phyloP scores from a whole-genome alignment of 495 filamentous ascomycete species.

The Penicillium subrubescens region DNA sequence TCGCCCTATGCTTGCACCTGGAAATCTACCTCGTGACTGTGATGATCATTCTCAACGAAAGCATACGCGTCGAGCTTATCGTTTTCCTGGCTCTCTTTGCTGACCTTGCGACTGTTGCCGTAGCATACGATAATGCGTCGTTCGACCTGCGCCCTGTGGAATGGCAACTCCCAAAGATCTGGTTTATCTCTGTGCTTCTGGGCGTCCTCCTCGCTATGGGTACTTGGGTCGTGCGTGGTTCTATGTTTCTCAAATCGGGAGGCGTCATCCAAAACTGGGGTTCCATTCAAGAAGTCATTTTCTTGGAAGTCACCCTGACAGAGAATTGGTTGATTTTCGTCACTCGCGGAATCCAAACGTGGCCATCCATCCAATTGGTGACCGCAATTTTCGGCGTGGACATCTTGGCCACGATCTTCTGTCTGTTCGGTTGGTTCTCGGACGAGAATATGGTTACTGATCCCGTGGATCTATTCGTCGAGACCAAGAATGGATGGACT shows the following conservation, averaged over 20 bases:
- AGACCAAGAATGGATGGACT: slow-evolving; percentile 63
- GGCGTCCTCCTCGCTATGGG: slow-evolving; percentile 65
- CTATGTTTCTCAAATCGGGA: slow-evolving; percentile 65
- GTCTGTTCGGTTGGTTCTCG: slow-evolving; percentile 72
- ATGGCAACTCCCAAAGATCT: slow-evolving; percentile 78
- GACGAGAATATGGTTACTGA: slow-evolving; percentile 48
- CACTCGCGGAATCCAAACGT: slow-evolving; percentile 65
- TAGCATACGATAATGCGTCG: slow-evolving; percentile 74
- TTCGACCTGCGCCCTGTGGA: slow-evolving; percentile 70
- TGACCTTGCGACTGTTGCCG: slow-evolving; percentile 72
- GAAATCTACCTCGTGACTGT: slow-evolving; percentile 74
- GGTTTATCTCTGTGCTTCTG: slow-evolving; percentile 68
- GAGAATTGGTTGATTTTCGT: slow-evolving; percentile 82
- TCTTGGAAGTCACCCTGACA: slow-evolving; percentile 70
- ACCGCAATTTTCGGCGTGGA: slow-evolving; percentile 69
- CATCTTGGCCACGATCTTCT: slow-evolving; percentile 67
- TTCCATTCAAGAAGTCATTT: slow-evolving; percentile 68
- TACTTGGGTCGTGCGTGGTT: slow-evolving; percentile 69
- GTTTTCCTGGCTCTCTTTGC: slow-evolving; percentile 76
- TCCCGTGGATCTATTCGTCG: slow-evolving; percentile 42
- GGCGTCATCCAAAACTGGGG: slow-evolving; percentile 72
- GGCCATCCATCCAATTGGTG: slow-evolving; percentile 68
- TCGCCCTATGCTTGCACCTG: slow-evolving; percentile 72
- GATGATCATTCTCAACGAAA: slow-evolving; percentile 75
- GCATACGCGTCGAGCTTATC: slow-evolving; percentile 64